phyloP scores from a whole-genome alignment of 1,139 yeast genomes.

The Pichia terricola region DNA sequence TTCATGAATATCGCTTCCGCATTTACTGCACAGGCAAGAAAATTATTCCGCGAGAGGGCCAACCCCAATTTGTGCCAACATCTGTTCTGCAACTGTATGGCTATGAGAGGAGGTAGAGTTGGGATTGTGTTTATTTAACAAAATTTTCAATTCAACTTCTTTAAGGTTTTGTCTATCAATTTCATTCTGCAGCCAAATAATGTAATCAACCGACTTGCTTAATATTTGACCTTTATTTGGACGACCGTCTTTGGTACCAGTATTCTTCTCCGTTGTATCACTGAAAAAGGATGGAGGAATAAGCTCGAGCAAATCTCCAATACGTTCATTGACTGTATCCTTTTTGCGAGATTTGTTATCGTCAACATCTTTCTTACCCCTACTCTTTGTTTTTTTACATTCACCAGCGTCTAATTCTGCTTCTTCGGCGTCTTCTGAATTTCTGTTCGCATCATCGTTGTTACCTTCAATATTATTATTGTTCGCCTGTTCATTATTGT shows the following conservation, averaged over 20 bases:
- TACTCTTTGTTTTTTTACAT: too few relatives aligned
- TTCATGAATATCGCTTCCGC: too few relatives aligned
- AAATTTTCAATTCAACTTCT: constrained; percentile 28
- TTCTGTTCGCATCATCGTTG: too few relatives aligned
- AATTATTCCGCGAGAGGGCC: constrained; percentile 57
- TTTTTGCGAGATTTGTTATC: too few relatives aligned
- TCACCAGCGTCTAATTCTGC: too few relatives aligned
- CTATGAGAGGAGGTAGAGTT: neutral
- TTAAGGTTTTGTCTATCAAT: constrained; percentile 71
- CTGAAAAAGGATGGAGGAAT: constrained; percentile 57
- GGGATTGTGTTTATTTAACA: neutral
- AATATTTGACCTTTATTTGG: constrained; percentile 91
- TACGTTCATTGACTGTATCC: constrained; percentile 83
- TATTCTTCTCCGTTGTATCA: constrained; percentile 30
- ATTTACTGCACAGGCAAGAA: too few relatives aligned
- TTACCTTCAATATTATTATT: too few relatives aligned
- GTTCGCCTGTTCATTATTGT: too few relatives aligned
- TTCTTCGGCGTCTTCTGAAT: too few relatives aligned
- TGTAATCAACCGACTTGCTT: constrained; percentile 77
- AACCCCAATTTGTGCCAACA: constrained; percentile 70
- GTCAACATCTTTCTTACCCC: too few relatives aligned
- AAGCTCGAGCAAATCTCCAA: constrained; percentile 65
- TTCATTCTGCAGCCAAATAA: constrained; percentile 59
- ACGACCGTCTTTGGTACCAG: constrained; percentile 77
- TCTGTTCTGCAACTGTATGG: constrained; percentile 67